phyloP scores from a whole-genome alignment of 768 basidiomycete species.

The Trichaptum fuscoviolaceum region DNA sequence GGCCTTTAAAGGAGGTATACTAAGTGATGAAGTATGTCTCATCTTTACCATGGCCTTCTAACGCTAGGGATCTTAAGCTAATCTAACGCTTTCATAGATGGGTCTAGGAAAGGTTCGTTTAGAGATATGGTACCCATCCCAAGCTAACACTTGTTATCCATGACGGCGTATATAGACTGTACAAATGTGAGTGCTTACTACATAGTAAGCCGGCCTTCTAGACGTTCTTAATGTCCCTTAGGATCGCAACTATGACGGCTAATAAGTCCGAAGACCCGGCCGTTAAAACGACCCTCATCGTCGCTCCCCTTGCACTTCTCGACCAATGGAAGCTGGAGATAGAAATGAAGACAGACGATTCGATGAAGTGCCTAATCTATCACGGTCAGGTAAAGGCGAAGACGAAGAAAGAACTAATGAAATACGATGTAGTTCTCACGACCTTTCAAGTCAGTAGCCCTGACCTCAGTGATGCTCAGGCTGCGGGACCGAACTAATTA shows the following conservation, averaged over 20 bases:
- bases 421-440: conserved; percentile 62
- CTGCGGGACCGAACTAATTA: not conserved
- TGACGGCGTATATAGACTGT: conserved; percentile 16
- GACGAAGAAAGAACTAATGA: conserved; percentile 41
- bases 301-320: conserved; percentile 61
- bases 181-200: conserved; percentile 19
- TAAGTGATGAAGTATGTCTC: conserved; percentile 36
- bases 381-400: conserved; percentile 50
- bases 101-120: conserved; percentile 52
- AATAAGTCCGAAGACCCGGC: conserved; percentile 45
- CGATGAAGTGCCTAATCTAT: conserved; percentile 51
- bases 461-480: conserved; percentile 14
- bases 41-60: not conserved
- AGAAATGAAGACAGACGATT: conserved; percentile 48
- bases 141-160: conserved; percentile 1
- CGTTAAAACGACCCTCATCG: conserved; percentile 61
- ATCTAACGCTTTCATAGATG: conserved; percentile 17
- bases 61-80: not conserved
- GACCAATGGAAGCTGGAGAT: conserved; percentile 63
- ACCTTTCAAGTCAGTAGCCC: conserved; percentile 32
- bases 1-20: conserved; percentile 35
- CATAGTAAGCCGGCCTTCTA: conserved; percentile 10
- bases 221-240: not conserved
- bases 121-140: not conserved
- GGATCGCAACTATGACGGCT: conserved; percentile 51